Percentiles rank a stretch among this genome's conserved stretches.
phyloP scores from a whole-genome alignment of 2,329 filamentous ascomycete genomes.

The Helminthosporium solani region DNA sequence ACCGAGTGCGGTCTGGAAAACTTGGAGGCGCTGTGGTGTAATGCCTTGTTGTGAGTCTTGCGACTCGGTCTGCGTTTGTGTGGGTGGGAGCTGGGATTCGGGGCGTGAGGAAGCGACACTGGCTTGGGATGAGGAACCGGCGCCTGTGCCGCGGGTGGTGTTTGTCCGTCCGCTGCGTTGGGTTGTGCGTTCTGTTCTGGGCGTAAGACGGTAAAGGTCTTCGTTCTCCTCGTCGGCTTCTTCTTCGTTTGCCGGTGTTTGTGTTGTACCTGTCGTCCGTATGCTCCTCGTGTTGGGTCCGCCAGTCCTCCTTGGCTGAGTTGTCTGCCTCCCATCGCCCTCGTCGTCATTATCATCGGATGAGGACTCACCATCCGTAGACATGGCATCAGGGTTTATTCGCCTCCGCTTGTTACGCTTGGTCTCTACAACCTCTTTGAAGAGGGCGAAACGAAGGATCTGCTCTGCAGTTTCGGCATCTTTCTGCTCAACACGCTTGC shows the following conservation, averaged over 20 bases:
- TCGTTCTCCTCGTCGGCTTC: slow-evolving; percentile 57
- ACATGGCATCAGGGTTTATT: slow-evolving; percentile 61
- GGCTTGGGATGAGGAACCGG: slow-evolving; percentile 55
- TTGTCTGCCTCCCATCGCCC: slow-evolving; percentile 46
- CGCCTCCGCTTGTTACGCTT: slow-evolving; percentile 82
- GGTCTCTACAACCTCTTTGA: slow-evolving; percentile 85
- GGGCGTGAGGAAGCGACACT: slow-evolving; percentile 80
- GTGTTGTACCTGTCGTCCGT: slow-evolving; percentile 21
- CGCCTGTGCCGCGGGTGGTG: slow-evolving; percentile 31
- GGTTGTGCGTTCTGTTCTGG: slow-evolving; percentile 50
- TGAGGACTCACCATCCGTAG: slow-evolving; percentile 59
- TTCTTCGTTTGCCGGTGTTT: slow-evolving; percentile 40
- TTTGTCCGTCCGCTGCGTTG: slow-evolving; percentile 38
- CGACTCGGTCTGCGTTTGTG: slow-evolving; percentile 46
- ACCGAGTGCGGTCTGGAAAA: slow-evolving; percentile 80
- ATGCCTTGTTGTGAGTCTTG: slow-evolving; percentile 51
- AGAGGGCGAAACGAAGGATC: slow-evolving; percentile 90
- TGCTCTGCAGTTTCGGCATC: slow-evolving; percentile 86
- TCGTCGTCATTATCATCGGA: slow-evolving; percentile 61
- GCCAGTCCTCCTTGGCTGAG: slow-evolving; percentile 41
- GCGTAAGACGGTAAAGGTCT: slow-evolving; percentile 56
- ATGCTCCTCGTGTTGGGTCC: slow-evolving; percentile 39
- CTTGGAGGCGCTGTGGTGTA: slow-evolving; percentile 61
- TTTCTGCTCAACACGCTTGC: slow-evolving; percentile 81
- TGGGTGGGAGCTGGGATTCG: slow-evolving; percentile 66